phyloP scores from a whole-genome alignment of 2,329 filamentous ascomycete genomes.

The Pseudocercospora pini-densiflorae region DNA sequence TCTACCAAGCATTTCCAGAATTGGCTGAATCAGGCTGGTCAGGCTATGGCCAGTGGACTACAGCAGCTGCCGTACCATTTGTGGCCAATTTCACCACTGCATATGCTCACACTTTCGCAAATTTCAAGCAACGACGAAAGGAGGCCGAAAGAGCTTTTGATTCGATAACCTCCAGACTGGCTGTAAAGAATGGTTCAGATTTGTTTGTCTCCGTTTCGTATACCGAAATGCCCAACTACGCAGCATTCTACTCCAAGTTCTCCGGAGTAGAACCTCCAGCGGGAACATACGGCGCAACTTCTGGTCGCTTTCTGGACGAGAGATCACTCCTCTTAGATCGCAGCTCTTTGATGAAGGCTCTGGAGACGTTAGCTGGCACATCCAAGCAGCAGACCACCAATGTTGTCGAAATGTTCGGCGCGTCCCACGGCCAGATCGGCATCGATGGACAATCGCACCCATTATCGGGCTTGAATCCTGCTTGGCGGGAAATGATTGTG shows the following conservation, averaged over 20 bases:
- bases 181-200: conserved; percentile 30
- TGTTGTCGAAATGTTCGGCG: conserved; percentile 45
- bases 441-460: conserved; percentile 47
- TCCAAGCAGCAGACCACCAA: conserved; percentile 37
- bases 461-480: conserved; percentile 55
- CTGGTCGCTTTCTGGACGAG: conserved; percentile 11
- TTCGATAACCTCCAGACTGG: conserved; percentile 27
- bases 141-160: conserved; percentile 30
- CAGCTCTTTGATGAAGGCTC: conserved; percentile 23
- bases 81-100: conserved; percentile 35
- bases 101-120: conserved; percentile 36
- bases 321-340: conserved; percentile 30
- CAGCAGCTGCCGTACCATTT: conserved; percentile 28
- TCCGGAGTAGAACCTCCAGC: conserved; percentile 27
- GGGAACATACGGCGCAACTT: conserved; percentile 33
- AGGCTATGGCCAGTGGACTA: conserved; percentile 39
- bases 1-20: conserved; percentile 35
- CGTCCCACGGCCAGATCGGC: conserved; percentile 32
- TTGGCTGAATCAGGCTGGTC: conserved; percentile 38
- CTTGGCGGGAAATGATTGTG: conserved; percentile 54
- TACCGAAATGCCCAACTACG: conserved; percentile 33
- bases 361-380: conserved; percentile 32
- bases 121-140: conserved; percentile 30
- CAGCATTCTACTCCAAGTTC: conserved; percentile 30
- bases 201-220: conserved; percentile 38